Evolutionary conservation across 306 rosid species (phyloP).

Genomic region (Lupinus albus): DNA sequence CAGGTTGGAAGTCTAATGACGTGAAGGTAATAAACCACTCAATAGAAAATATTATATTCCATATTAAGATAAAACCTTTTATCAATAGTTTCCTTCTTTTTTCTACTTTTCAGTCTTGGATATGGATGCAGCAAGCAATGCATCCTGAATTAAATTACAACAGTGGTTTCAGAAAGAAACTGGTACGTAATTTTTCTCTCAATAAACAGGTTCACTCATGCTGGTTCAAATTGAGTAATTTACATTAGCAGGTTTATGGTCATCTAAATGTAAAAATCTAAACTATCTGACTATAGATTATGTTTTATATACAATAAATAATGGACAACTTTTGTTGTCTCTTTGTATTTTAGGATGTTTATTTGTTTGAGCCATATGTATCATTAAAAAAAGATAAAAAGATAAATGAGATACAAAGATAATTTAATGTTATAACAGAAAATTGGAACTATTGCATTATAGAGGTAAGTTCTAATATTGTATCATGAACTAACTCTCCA

Average conservation of each 20-base stretch:
- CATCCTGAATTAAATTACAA: constrained; percentile 94
- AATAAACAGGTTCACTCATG: background rate
- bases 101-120: constrained; percentile 66
- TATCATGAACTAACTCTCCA: too few species aligned
- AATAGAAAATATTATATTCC: background rate
- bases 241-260: background rate
- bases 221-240: constrained; percentile 10
- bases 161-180: constrained; percentile 74
- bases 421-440: too few species aligned
- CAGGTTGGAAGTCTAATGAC: constrained; percentile 85
- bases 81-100: background rate
- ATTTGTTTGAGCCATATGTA: too few species aligned
- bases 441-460: too few species aligned
- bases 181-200: constrained; percentile 57
- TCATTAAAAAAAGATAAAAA: too few species aligned
- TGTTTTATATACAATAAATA: too few species aligned
- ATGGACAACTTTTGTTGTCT: too few species aligned
- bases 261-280: too few species aligned
- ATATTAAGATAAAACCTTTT: background rate
- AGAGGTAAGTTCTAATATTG: too few species aligned
- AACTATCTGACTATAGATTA: too few species aligned
- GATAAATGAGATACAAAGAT: too few species aligned
- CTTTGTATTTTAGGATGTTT: too few species aligned
- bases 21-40: constrained; percentile 57
- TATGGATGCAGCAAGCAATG: constrained; percentile 99